These are phyloP conservation scores for Clonostachys chloroleuca DNA, from an alignment of 2,329 filamentous ascomycete genomes.

Conservation along the genomic window DNA sequence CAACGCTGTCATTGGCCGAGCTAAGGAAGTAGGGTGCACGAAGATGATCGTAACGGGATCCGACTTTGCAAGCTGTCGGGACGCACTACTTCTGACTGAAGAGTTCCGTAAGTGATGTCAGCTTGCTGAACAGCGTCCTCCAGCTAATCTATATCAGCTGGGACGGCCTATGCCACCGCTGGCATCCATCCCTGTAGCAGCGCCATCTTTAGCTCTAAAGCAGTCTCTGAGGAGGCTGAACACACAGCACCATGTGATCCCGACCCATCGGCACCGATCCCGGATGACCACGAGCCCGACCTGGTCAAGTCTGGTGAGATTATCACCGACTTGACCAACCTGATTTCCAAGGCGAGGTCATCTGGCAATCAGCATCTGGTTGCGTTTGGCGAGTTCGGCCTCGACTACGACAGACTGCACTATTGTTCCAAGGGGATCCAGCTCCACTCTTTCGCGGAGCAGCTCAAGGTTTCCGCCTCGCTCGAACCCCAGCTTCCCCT, in stretches of 20 bases:
- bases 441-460: conserved; percentile 77
- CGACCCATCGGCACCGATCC: conserved; percentile 39
- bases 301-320: conserved; percentile 36
- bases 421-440: conserved; percentile 77
- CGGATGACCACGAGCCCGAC: conserved; percentile 43
- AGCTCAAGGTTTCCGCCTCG: conserved; percentile 71
- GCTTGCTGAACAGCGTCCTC: conserved; percentile 2
- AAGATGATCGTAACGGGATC: conserved; percentile 95
- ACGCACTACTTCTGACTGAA: conserved; percentile 69
- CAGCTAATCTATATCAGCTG: conserved; percentile 44
- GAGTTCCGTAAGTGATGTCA: conserved; percentile 59
- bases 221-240: conserved; percentile 25
- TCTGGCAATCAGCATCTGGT: conserved; percentile 44
- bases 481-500: conserved; percentile 73
- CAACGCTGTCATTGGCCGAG: conserved; percentile 71
- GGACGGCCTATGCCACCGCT: conserved; percentile 81
- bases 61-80: conserved; percentile 71
- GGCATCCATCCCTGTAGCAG: conserved; percentile 92
- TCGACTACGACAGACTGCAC: conserved; percentile 91
- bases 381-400: conserved; percentile 91
- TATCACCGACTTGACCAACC: conserved; percentile 54
- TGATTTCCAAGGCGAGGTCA: conserved; percentile 57
- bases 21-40: conserved; percentile 70
- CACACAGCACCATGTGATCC: conserved; percentile 51
- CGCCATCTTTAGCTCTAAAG: conserved; percentile 63